These are phyloP conservation scores for Ascochyta rabiei DNA, from an alignment of 2,329 filamentous ascomycete genomes.

Conservation along the genomic window DNA sequence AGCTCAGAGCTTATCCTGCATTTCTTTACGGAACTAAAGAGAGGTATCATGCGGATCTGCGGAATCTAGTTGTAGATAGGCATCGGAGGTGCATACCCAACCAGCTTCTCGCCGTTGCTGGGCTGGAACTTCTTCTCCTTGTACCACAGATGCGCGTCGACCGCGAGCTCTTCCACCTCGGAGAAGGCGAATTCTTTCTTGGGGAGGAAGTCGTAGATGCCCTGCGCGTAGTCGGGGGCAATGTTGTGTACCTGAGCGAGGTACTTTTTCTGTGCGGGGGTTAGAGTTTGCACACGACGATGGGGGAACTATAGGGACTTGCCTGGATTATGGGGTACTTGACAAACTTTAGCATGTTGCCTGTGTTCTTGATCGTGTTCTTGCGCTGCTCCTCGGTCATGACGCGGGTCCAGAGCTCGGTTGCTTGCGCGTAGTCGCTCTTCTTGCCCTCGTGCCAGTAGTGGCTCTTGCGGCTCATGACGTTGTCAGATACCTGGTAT, in stretches of 20 bases:
- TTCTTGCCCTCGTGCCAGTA: constrained; percentile 62
- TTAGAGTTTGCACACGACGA: background rate
- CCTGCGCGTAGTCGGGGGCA: constrained; percentile 54
- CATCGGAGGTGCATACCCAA: constrained; percentile 45
- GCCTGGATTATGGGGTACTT: constrained; percentile 53
- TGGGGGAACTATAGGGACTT: constrained; percentile 1
- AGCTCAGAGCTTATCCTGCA: too few relatives aligned
- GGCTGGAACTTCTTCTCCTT: constrained; percentile 56
- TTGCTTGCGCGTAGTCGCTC: constrained; percentile 60
- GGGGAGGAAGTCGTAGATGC: constrained; percentile 55
- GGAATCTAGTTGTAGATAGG: constrained; percentile 6
- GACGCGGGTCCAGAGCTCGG: constrained; percentile 56
- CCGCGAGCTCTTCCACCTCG: constrained; percentile 54
- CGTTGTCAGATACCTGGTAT: constrained; percentile 57
- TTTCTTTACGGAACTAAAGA: background rate
- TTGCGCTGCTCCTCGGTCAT: constrained; percentile 54
- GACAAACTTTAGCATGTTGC: constrained; percentile 53
- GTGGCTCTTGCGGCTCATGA: constrained; percentile 60
- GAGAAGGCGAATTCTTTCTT: constrained; percentile 53
- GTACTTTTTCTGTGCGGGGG: constrained; percentile 51
- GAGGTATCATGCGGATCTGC: background rate
- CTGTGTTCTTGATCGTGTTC: constrained; percentile 59
- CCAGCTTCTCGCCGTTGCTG: constrained; percentile 46
- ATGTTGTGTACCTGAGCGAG: constrained; percentile 61
- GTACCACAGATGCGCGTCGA: constrained; percentile 54